These are phyloP conservation scores for Ilyonectria sp. DNA, from an alignment of 2,329 filamentous ascomycete species.

Conservation along the genomic window DNA sequence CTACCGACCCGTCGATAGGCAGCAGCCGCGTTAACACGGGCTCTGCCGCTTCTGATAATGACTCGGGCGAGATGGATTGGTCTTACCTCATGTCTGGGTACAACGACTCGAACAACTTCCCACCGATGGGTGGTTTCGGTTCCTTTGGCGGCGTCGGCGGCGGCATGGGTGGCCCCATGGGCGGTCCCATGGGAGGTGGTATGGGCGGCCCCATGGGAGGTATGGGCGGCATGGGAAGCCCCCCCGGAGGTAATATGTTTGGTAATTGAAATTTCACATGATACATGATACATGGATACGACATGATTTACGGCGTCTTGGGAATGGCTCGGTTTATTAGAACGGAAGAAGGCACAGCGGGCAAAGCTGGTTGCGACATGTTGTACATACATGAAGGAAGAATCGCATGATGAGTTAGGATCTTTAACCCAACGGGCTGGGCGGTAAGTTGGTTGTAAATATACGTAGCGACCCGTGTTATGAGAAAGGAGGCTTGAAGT, in stretches of 20 bases:
- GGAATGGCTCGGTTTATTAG: neutral
- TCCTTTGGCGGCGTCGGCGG: constrained; percentile 46
- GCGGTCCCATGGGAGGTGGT: constrained; percentile 15
- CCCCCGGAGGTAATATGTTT: constrained; percentile 49
- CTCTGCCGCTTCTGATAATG: constrained; percentile 46
- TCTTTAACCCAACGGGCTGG: neutral
- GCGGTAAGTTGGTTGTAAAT: neutral
- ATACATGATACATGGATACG: neutral
- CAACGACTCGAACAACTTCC: constrained; percentile 51
- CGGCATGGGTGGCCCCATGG: constrained; percentile 22
- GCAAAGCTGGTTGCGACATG: neutral
- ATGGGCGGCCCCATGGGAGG: constrained; percentile 43
- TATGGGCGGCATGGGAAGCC: constrained; percentile 38
- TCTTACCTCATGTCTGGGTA: constrained; percentile 62
- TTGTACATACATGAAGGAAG: neutral
- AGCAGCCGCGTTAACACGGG: constrained; percentile 33
- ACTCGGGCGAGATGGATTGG: constrained; percentile 63
- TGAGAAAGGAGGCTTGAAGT: neutral
- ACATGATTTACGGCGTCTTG: constrained; percentile 15
- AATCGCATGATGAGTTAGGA: neutral
- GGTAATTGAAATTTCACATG: constrained; percentile 35
- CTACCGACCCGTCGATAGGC: constrained; percentile 40
- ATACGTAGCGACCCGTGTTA: neutral
- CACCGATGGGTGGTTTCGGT: constrained; percentile 49
- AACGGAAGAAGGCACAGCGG: neutral